Base-by-base conservation (phyloP, 2,329 filamentous ascomycete genomes). In the Alternaria burnsii region DNA sequence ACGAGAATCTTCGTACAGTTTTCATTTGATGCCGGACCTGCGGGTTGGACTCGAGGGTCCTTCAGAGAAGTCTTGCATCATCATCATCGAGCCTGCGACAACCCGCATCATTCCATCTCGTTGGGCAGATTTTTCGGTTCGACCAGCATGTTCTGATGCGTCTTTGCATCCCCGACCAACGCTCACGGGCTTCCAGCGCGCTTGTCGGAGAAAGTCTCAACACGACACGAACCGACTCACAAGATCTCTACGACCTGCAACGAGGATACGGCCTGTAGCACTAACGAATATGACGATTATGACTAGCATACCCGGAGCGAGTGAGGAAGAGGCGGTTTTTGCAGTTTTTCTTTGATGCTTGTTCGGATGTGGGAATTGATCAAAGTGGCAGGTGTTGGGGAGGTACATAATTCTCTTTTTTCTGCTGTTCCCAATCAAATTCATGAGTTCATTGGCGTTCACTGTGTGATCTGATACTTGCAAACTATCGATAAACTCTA, bases 221-320 rank as follows among this genome's bases (percentile, higher is more conserved):
- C 61, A 71, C 71, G 75, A 75, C 73, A 69, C 67, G 62, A 67
- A 46, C 71, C 63, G 65, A 72, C 47, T 66, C 70, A 72, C 66
- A 59, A 72, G 68, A 68, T 59, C 68, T 65, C 62, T 55, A 71
- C 63, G 58, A 64, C 64, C 65, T 60, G 62, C 61, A 55, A 66
- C 63, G 58, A 63, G 55, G 58, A 62, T 28, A 69, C 51, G 66
- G 67, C 61, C 62, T 60, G 58, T 57, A 54, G 62, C 68, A 73
- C 68, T 77, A 67, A 77, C 67, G 75, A 76, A 66, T 70, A 68
- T 75, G 62, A 78, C 55, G 73, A 76, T 65, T 68, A 78, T 63
- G 73, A 76, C 63, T 60, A 76, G 73, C 75, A 77, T 77, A 70
- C 62, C 65, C 61, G 68, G 69, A 71, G 72, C 60, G 63, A 64